These are phyloP conservation scores for Grigorovia jiainica DNA, from an alignment of 805 yeast genomes.

Conservation along the genomic window DNA sequence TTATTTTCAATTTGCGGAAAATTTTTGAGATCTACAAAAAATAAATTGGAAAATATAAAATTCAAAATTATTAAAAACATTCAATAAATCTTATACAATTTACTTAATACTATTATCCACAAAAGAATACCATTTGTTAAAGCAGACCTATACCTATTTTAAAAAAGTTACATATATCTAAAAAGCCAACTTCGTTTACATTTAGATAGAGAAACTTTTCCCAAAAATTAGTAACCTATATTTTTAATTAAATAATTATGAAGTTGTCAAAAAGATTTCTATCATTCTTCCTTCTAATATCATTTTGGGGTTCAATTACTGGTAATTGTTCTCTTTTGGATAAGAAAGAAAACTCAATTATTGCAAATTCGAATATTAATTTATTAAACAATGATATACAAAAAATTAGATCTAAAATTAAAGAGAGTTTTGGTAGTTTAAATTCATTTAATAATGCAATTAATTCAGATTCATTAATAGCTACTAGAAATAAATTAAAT, in stretches of 20 bases:
- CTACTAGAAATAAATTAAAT: background rate
- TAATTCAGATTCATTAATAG: background rate
- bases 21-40: no score
- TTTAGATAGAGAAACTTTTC: background rate
- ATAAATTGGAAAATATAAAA: no score
- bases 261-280: background rate
- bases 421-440: background rate
- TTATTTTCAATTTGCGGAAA: no score
- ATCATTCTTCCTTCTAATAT: background rate
- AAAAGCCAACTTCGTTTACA: no score
- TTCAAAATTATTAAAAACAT: no score
- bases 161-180: no score
- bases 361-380: background rate
- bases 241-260: background rate
- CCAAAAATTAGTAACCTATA: background rate
- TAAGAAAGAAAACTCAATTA: background rate
- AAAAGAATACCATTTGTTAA: no score
- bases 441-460: background rate
- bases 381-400: background rate
- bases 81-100: no score
- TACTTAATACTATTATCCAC: no score
- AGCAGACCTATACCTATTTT: no score
- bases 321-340: background rate
- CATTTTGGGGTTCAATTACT: background rate
- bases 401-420: background rate